Conservation (phyloP, 2,329 filamentous ascomycete species). For the Coniochaeta sp. region DNA sequence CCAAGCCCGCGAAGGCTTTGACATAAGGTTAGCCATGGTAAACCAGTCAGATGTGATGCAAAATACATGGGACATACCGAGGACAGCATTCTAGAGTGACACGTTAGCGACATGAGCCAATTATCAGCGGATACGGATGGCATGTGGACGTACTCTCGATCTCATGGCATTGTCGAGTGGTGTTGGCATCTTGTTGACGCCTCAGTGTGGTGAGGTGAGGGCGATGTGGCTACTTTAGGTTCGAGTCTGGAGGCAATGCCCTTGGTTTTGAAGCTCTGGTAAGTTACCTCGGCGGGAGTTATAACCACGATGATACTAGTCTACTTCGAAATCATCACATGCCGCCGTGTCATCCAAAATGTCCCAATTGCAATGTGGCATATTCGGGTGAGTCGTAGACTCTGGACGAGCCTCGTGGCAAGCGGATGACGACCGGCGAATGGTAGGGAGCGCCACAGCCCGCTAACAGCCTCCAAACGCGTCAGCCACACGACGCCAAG, state of each 20-base stretch:
- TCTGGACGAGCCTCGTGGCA: background rate
- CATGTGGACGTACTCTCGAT: slow-evolving; percentile 49
- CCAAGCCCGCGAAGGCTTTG: slow-evolving; percentile 69
- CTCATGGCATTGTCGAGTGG: slow-evolving; percentile 60
- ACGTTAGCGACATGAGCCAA: slow-evolving; percentile 9
- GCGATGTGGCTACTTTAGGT: background rate
- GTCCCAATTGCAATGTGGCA: background rate
- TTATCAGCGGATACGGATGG: slow-evolving; percentile 2
- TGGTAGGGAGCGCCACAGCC: background rate
- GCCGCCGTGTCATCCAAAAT: background rate
- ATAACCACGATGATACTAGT: background rate
- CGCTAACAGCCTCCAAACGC: background rate
- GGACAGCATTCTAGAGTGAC: slow-evolving; percentile 52
- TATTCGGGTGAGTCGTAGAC: background rate
- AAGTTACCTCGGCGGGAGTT: background rate
- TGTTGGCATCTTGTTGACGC: slow-evolving; percentile 52
- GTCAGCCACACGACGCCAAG: slow-evolving; percentile 8
- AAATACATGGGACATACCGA: slow-evolving; percentile 40
- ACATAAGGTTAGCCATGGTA: background rate
- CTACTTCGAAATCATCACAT: background rate
- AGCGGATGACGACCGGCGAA: background rate
- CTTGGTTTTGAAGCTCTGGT: background rate
- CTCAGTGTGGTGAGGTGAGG: background rate
- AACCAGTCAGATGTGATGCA: too few species aligned
- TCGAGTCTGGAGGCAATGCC: background rate